Evolutionary conservation across 2,329 filamentous ascomycete species (phyloP), one percentile per base, ranked within the genome.

Genomic region (Cyphellophora europaea): DNA sequence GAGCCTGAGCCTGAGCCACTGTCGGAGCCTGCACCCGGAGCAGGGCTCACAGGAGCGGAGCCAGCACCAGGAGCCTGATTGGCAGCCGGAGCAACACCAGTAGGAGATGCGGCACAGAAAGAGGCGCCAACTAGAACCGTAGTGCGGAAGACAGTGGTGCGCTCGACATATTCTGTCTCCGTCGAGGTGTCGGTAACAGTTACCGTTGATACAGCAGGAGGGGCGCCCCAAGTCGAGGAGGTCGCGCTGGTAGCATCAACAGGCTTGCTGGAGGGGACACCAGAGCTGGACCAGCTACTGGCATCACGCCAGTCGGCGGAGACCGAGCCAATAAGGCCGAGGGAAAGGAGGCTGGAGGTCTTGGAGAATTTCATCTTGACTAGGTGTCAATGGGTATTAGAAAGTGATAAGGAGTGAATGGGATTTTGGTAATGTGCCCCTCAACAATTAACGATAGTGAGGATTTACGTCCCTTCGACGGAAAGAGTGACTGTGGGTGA

Each of bases 391-490:
- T 25, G 8, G 8, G 21, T 25, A 25, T 25, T 8, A 8, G 21
- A 8, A 25, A 25, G n/a, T n/a, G n/a, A n/a, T n/a, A 32, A 21
- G 5, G 18, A 18, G 12, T 17, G 30, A 17, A 14, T 13, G 30
- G 30, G 30, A 19, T 32, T 10, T 32, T 32, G 15, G 8, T 17
- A 12, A 18, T 4, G 15, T 12, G 12, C 30, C 28, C 28, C 15
- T 11, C 10, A 19, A 10, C 3, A 19, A 11, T 17, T 32, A 32
- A 32, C 30, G 30, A 32, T 6, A 32, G 30, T 11, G 10, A 6
- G 30, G 30, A 16, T 32, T 32, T 32, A 32, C 21, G 21, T 25
- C 21, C 21, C 21, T 25, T 25, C n/a, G 21, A 25, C 21, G 21
- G n/a, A 25, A 25, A 25, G 21, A 25, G 21, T 25, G 21, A 25